Evolutionary conservation across 306 rosid species (phyloP), one percentile per base, ranked within the genome.

Genomic region (Adenanthera pavonina): DNA sequence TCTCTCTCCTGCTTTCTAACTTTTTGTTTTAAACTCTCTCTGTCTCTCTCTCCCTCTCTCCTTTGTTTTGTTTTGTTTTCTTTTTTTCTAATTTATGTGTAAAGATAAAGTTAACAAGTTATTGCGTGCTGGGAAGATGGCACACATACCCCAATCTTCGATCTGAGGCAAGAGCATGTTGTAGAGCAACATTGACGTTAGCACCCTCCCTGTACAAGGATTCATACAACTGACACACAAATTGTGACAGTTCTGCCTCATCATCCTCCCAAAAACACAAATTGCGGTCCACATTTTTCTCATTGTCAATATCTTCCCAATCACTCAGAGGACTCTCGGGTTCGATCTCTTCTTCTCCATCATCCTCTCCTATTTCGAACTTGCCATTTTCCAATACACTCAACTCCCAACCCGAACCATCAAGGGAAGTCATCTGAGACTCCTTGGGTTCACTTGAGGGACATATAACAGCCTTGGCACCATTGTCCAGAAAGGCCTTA

Each of bases 331-430:
- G 97, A 84, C 99, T 96, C 40, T 76, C 72, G 30, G 91, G 94
- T 84, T 83, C 86, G 35, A 74, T 77, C 47, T 78, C 97, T 7
- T 96, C 98, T 79, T 93, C 99, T 51, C 81, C 97, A 59, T 95
- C 98, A 16, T 96, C 98, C 74, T 89, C 98, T 14, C 98, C 98
- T 25, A 96, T 89, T 89, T 93, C 99, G 82, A 96, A 96, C 86
- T 89, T 94, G 0, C 92, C 93, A 40, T 90, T 95, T 84, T 93
- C 98, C 80, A 84, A 66, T 64, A 48, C 87, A 85, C 78, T 84
- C 81, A 88, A 79, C 30, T 93, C 98, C 52, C 16, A 43, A 9
- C 82, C 81, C 41, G 89, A 67, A 82, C 90, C 97, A 69, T 89
- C 84, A 68, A 85, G 66, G 44, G 84, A 75, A 36, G 90, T 69